Conservation (phyloP, 108 stramenopile genomes). For the Craspedostauros australis region DNA sequence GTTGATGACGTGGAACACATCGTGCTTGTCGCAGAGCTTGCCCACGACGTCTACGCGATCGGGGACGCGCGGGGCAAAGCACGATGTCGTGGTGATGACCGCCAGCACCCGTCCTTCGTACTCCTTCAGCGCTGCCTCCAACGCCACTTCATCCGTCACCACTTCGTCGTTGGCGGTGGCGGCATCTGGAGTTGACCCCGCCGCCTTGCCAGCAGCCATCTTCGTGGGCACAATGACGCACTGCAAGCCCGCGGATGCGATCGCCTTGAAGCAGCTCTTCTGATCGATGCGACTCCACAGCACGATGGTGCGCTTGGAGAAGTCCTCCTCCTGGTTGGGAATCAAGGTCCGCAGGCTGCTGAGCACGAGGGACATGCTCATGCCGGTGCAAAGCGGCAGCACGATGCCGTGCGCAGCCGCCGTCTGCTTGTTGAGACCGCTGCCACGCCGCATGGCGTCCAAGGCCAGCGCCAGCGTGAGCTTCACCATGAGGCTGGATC, state of each 20-base stretch:
- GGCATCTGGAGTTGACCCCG: no score
- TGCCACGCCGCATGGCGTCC: slow-evolving; percentile 86
- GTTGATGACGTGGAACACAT: slow-evolving; percentile 92
- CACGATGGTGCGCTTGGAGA: slow-evolving; percentile 46
- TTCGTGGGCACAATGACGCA: slow-evolving; percentile 87
- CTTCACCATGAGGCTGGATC: slow-evolving; percentile 86
- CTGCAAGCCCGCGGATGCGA: slow-evolving; percentile 80
- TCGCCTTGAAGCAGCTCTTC: slow-evolving; percentile 97
- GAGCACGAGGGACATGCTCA: slow-evolving; percentile 80
- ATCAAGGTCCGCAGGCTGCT: slow-evolving; percentile 42
- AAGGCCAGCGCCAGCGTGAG: slow-evolving; percentile 68
- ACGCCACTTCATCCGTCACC: slow-evolving; percentile 83
- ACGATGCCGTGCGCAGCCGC: slow-evolving; percentile 73
- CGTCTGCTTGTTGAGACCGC: slow-evolving; percentile 64
- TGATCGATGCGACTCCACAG: slow-evolving; percentile 98
- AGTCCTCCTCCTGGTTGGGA: slow-evolving; percentile 2
- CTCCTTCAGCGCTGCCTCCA: slow-evolving; percentile 49
- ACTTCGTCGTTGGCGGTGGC: slow-evolving; percentile 81
- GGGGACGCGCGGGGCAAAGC: slow-evolving; percentile 96
- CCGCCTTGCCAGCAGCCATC: slow-evolving; percentile 16
- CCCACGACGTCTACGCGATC: slow-evolving; percentile 89
- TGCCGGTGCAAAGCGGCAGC: slow-evolving; percentile 93
- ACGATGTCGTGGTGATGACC: slow-evolving; percentile 94
- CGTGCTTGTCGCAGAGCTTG: slow-evolving; percentile 54
- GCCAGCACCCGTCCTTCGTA: slow-evolving; percentile 61